Percentiles rank a stretch among this genome's conserved stretches.
phyloP scores from a whole-genome alignment of 2,329 filamentous ascomycete genomes.

The Phialocephala subalpina region DNA sequence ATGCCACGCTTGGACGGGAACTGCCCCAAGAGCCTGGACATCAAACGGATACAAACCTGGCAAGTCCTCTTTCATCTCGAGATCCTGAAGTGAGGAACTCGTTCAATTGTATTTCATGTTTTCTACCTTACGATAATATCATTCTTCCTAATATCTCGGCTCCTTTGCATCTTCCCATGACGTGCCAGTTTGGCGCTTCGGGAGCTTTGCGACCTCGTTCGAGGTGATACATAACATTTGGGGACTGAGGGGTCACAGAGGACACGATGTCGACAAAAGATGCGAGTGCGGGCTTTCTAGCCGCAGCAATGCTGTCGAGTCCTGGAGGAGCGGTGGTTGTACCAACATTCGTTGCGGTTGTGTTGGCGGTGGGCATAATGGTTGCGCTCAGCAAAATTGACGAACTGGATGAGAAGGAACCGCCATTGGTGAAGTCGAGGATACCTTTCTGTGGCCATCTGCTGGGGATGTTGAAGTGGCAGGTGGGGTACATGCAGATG shows the following conservation, averaged over 20 bases:
- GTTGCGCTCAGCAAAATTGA: conserved; percentile 18
- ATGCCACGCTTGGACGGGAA: conserved; percentile 15
- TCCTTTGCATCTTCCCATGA: conserved; percentile 23
- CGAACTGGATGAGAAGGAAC: conserved; percentile 44
- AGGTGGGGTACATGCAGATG: conserved; percentile 47
- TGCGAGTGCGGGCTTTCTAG: conserved; percentile 11
- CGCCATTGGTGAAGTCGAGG: conserved; percentile 49
- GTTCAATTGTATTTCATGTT: conserved; percentile 10
- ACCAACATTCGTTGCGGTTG: conserved; percentile 13
- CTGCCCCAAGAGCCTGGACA: conserved; percentile 8
- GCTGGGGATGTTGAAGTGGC: conserved; percentile 49
- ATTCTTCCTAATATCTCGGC: background rate
- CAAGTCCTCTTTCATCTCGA: conserved; percentile 6
- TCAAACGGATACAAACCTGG: conserved; percentile 20
- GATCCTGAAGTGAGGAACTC: conserved; percentile 12
- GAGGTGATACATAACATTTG: conserved; percentile 18
- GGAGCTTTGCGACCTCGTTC: conserved; percentile 29
- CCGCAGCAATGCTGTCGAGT: conserved; percentile 15
- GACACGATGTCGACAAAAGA: conserved; percentile 21
- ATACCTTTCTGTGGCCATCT: conserved; percentile 57
- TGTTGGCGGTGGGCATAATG: conserved; percentile 20
- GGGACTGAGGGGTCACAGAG: background rate
- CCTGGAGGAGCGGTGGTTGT: conserved; percentile 16
- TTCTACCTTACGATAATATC: conserved; percentile 1
- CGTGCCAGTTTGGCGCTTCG: conserved; percentile 18